Percentiles rank a stretch among this genome's conserved stretches.
These are phyloP conservation scores for Phialophora expanda DNA, from an alignment of 2,329 filamentous ascomycete genomes.

Conservation along the genomic window DNA sequence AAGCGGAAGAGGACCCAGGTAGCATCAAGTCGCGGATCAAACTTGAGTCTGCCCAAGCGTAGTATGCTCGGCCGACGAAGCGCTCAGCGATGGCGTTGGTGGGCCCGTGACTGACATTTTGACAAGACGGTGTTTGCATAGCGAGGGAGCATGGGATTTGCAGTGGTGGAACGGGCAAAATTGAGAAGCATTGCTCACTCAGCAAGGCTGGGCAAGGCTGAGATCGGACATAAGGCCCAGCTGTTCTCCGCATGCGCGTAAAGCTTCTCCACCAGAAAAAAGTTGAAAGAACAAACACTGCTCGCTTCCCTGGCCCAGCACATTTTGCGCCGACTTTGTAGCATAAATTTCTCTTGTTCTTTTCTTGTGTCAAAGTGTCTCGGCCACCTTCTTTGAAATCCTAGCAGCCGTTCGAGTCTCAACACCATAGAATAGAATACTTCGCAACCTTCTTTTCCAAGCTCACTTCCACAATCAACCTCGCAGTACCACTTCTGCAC, in stretches of 20 bases:
- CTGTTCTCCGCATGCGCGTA: not conserved
- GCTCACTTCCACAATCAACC: not conserved
- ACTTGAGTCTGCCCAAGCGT: slow-evolving; percentile 39
- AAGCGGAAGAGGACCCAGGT: slow-evolving; percentile 60
- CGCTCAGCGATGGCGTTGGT: slow-evolving; percentile 16
- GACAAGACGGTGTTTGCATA: slow-evolving; percentile 12
- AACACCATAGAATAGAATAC: not conserved
- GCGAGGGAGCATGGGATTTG: not conserved
- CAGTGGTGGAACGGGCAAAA: not conserved
- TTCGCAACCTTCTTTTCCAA: not conserved
- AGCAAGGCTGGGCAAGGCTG: slow-evolving; percentile 14
- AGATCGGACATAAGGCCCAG: slow-evolving; percentile 14
- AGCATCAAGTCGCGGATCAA: slow-evolving; percentile 39
- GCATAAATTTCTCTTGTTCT: not conserved
- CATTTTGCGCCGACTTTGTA: not conserved
- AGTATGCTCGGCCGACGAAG: not conserved
- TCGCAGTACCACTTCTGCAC: not conserved
- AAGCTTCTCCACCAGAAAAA: slow-evolving; percentile 16
- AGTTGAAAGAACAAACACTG: slow-evolving; percentile 7
- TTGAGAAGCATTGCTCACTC: not conserved
- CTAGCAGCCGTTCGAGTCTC: not conserved
- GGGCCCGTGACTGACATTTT: slow-evolving; percentile 1
- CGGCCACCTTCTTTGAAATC: not conserved
- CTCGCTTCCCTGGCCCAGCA: not conserved
- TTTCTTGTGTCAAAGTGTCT: not conserved